Evolutionary conservation across 2,329 filamentous ascomycete genomes (phyloP), one percentile per base, ranked within the genome.

Genomic region (Knoxdaviesia capensis): DNA sequence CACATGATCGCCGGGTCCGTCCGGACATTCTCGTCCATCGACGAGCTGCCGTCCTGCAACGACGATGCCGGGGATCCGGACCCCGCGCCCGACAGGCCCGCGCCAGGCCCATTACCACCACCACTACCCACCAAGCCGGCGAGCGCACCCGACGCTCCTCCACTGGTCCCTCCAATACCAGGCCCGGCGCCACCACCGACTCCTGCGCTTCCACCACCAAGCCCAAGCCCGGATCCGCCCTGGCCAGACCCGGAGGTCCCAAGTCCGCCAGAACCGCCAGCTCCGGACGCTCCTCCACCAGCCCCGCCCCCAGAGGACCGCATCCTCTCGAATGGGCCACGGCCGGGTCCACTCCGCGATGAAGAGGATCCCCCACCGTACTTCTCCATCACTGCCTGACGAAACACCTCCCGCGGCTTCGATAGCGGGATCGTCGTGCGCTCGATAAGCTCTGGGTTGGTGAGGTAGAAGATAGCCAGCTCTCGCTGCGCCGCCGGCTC

Each of bases 1-100:
- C 87, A 94, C 82, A 96, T 90, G 36, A 86, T 76, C 42, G 80
- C 80, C 2, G 84, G 83, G 56, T 94, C 85, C 45, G 78, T 86
- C 49, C 84, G 58, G 34, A 72, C 66, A 45, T 72, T 59, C 30
- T 40, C 61, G 11, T 34, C 51, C 51, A 1, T 50, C 43, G 31
- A 48, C 51, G 4, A 53, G 53, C 20, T 53, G 50, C 35, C 51
- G 50, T 11, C 54, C 55, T 6, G 34, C 28, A 7, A 32, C 41
- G 20, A 20, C 36, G 41, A n/a, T 29, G 34, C 10, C 34, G 50
- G 44, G 40, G 50, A 44, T 28, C 48, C 35, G 36, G 48, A 49
- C 46, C 42, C 36, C 28, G 40, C 42, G 6, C 11, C 39, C n/a
- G 48, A 48, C 47, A 41, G 49, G 48, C 54, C 56, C 5, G 53